Base-by-base conservation (phyloP, 202 grass and related monocot species). In the Eragrostis tef region DNA sequence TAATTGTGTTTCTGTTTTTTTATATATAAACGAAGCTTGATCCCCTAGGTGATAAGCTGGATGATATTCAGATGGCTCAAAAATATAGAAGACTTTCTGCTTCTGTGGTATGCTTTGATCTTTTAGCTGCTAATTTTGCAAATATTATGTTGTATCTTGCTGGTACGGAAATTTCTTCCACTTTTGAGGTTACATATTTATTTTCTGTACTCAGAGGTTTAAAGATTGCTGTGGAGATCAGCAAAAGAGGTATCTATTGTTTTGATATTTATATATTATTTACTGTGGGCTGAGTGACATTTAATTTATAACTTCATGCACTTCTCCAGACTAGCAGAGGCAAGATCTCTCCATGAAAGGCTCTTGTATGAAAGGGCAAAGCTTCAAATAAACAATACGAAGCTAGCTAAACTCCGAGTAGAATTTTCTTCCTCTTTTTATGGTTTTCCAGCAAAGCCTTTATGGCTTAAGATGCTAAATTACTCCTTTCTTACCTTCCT, bases 391-490 rank as follows among this genome's bases (percentile, higher is more conserved):
- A 90, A 93, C 78, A 79, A 25, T 82, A 63, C 83, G 49, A 93
- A 96, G 84, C 84, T 93, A 63, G 73, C 88, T 76, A 88, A 96
- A 88, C 75, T 96, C 52, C 74, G 3, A 41, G 96, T 99, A 80
- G 11, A 83, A 24, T 69, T 67, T 73, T 74, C 27, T 79, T 83
- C 48, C 50, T 89, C 15, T 14, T 70, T 43, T 51, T 63, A 52
- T 80, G 25, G 60, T 41, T 44, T 1, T 17, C 34, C 34, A 45
- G 41, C 53, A 15, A 10, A 10, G 2, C 24, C 2, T 66, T 77
- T 87, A 17, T 81, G 77, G 49, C 48, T 70, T 86, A 73, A 83
- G 36, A 75, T 87, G 61, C 74, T 84, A 85, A 20, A 41, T 76
- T 77, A 70, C 48, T 70, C 22, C 11, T 25, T 63, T 26, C 17